Base-by-base conservation (phyloP, 768 basidiomycete species). In the Amanita subjunquillea region DNA sequence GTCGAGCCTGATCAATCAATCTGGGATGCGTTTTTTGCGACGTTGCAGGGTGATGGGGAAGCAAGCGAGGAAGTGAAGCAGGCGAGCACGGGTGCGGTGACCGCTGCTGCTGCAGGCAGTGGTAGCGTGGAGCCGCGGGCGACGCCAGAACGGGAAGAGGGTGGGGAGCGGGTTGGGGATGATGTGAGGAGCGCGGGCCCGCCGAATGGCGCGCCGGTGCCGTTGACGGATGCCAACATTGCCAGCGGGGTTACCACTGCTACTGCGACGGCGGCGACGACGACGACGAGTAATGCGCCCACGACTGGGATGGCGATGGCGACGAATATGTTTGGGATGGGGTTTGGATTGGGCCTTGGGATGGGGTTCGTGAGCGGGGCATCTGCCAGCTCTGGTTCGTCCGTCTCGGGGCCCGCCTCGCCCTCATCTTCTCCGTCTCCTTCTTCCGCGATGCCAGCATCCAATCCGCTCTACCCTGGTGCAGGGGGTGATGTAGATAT, bases 321-420 rank as follows among this genome's bases (percentile, higher is more conserved):
- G 6, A 50, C 57, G 54, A 50, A 59, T 50, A 54, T 67, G 64
- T 51, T 65, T 49, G 58, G 65, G 60, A 41, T 65, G 63, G 46
- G 60, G 50, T 50, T 58, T 62, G 50, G 57, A 27, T 46, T 58
- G 32, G 44, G 50, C 20, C 39, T 39, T 51, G 57, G 34, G 44
- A 49, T 45, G 50, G 51, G 53, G 29, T 54, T 53, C 22, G 51
- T 53, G 8, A 46, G 51, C 9, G 51, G 51, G 17, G 46, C 12
- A 3, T 34, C 34, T 34, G 34, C 34, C 34, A 34, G 34, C 34
- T 12, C 34, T 12, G 34, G 34, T 4, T 13, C 34, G 4, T 34
- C 34, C 5, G 12, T 12, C 3, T 34, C 47, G 20, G 17, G 46
- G 3, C 23, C 47, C 17, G 48, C 13, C 1, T 30, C 39, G 30